Conservation (phyloP, 768 basidiomycete species). For the Lentinula edodes region DNA sequence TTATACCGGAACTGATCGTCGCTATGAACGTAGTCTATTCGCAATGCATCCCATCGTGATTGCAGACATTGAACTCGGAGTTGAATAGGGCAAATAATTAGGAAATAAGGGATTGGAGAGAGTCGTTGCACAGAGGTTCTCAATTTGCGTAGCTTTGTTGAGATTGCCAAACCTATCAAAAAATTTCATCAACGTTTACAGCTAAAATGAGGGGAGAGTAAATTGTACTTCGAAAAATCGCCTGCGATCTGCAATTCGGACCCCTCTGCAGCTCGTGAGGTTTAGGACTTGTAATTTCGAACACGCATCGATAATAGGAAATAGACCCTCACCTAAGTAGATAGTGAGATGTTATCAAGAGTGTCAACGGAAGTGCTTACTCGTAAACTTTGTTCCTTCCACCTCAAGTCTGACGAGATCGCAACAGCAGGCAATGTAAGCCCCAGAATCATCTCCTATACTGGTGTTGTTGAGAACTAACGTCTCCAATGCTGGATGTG, state of each 20-base stretch:
- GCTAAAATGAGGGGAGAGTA: neutral
- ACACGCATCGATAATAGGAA: constrained; percentile 55
- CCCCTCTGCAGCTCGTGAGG: constrained; percentile 62
- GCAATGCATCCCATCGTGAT: constrained; percentile 18
- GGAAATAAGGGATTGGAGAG: neutral
- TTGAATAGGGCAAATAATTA: neutral
- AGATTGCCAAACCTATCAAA: constrained; percentile 15
- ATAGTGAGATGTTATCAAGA: neutral
- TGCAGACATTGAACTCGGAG: too few species aligned
- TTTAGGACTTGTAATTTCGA: constrained; percentile 46
- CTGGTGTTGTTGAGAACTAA: constrained; percentile 56
- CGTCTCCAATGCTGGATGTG: constrained; percentile 35
- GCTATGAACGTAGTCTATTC: constrained; percentile 15
- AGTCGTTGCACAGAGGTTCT: neutral
- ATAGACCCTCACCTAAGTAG: constrained; percentile 44
- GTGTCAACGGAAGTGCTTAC: constrained; percentile 27
- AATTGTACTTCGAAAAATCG: constrained; percentile 58
- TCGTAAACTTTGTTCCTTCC: constrained; percentile 53
- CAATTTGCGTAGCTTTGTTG: constrained; percentile 1
- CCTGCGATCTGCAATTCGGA: constrained; percentile 52
- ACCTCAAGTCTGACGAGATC: constrained; percentile 44
- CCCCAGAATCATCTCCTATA: constrained; percentile 52
- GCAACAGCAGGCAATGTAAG: constrained; percentile 47
- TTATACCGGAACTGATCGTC: neutral
- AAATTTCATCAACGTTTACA: neutral